These are phyloP conservation scores for Fraxinus xanthoxyloides DNA, from an alignment of 305 asterid genomes.

Conservation along the genomic window DNA sequence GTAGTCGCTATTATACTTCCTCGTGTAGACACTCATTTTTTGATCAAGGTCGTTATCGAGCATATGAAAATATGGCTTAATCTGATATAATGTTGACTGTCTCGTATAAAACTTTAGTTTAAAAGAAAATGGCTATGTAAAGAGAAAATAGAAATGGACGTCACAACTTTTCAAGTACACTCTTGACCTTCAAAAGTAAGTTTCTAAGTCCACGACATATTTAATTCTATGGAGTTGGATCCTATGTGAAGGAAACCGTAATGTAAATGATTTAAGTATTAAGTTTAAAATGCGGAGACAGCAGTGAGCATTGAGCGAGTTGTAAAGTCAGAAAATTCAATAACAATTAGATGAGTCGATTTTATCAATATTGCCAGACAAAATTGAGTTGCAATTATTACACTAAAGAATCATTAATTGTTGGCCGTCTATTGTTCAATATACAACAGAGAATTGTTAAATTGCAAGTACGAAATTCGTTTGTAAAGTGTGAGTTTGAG, in stretches of 20 bases:
- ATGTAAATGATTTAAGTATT: no score
- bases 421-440: not conserved
- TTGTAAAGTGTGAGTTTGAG: no score
- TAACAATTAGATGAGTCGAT: not conserved
- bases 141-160: no score
- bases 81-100: not conserved
- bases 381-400: not conserved
- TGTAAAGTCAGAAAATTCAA: not conserved
- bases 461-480: not conserved
- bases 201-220: not conserved
- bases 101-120: no score
- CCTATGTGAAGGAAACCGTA: not conserved
- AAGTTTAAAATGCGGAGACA: not conserved
- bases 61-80: no score
- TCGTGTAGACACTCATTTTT: no score
- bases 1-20: no score
- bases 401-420: not conserved
- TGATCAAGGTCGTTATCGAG: no score
- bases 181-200: not conserved
- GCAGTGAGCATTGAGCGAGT: not conserved
- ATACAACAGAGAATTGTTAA: not conserved
- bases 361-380: not conserved
- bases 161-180: not conserved
- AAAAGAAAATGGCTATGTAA: no score
- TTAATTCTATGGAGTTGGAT: not conserved